These are phyloP conservation scores for Stephanodiscus triporus DNA, from an alignment of 108 stramenopile genomes.

Conservation along the genomic window DNA sequence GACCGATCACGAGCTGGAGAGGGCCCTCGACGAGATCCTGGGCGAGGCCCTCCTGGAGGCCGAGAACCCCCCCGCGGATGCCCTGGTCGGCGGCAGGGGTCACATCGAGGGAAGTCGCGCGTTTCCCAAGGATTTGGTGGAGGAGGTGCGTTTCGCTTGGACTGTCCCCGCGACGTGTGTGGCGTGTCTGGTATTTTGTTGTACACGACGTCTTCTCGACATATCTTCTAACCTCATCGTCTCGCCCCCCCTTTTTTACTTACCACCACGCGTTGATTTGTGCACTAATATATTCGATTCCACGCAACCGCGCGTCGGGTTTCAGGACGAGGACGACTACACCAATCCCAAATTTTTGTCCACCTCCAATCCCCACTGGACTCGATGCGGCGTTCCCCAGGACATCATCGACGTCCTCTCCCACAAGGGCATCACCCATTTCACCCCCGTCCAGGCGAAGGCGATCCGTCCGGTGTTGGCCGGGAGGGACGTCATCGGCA, in stretches of 20 bases:
- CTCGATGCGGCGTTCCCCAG: constrained; percentile 60
- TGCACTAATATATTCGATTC: too few relatives aligned
- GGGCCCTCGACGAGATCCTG: constrained; percentile 62
- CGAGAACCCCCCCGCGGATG: constrained; percentile 10
- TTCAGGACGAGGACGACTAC: constrained; percentile 53
- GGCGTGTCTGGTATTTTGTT: too few relatives aligned
- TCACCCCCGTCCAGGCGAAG: constrained; percentile 92
- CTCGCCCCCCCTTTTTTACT: too few relatives aligned
- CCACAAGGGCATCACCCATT: constrained; percentile 78
- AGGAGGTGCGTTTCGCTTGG: constrained; percentile 46
- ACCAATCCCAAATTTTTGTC: constrained; percentile 74
- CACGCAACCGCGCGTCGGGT: too few relatives aligned
- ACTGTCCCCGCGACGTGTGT: neutral
- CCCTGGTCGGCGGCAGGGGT: constrained; percentile 17
- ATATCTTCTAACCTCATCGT: too few relatives aligned
- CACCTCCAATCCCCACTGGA: constrained; percentile 86
- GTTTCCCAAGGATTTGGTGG: constrained; percentile 33
- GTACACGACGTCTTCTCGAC: too few relatives aligned
- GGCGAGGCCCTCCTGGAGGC: constrained; percentile 46
- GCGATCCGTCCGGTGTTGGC: constrained; percentile 86
- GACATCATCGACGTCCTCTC: constrained; percentile 86
- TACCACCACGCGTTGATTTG: too few relatives aligned
- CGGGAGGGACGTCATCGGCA: constrained; percentile 96
- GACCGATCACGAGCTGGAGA: constrained; percentile 62
- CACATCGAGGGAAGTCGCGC: constrained; percentile 40